Percentiles rank a stretch among this genome's conserved stretches.
Evolutionary conservation across 805 yeast genomes (phyloP).

Genomic region (Kodamaea jinghongensis): DNA sequence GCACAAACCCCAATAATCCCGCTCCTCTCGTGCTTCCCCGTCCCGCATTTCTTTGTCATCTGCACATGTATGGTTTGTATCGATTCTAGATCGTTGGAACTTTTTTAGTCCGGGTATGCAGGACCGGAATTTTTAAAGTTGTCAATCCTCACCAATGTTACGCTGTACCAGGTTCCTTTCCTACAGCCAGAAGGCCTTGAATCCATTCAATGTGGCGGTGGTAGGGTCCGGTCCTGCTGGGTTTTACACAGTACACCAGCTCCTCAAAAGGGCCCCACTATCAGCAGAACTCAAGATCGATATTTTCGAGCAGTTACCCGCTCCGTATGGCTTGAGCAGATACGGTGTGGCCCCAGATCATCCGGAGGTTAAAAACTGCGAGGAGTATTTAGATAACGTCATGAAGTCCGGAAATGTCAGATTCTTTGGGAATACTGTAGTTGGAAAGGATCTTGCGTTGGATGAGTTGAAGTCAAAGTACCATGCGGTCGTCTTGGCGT

Average conservation of each 20-base stretch:
- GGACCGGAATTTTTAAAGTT: slow-evolving; percentile 78
- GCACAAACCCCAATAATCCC: too few species aligned
- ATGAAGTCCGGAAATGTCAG: slow-evolving; percentile 30
- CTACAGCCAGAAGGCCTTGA: background rate
- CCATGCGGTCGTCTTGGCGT: slow-evolving; percentile 74
- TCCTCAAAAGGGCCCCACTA: slow-evolving; percentile 47
- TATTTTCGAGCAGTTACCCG: slow-evolving; percentile 79
- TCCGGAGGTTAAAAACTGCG: slow-evolving; percentile 88
- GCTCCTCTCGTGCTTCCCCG: too few species aligned
- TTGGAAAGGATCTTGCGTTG: slow-evolving; percentile 64
- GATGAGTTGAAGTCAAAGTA: slow-evolving; percentile 51
- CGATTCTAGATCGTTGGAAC: too few species aligned
- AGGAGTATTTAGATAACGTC: slow-evolving; percentile 64
- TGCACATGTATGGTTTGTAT: too few species aligned
- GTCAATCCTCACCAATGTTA: slow-evolving; percentile 37
- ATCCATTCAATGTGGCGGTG: slow-evolving; percentile 55
- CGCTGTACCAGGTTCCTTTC: slow-evolving; percentile 2
- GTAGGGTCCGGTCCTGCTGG: slow-evolving; percentile 98
- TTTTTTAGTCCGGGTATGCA: slow-evolving; percentile 54
- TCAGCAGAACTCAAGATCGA: slow-evolving; percentile 48
- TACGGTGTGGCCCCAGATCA: slow-evolving; percentile 99
- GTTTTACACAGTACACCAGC: slow-evolving; percentile 78
- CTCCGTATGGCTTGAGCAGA: slow-evolving; percentile 88
- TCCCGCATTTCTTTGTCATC: too few species aligned
- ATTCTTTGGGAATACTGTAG: slow-evolving; percentile 68